Evolutionary conservation across 169 alveolate genomes (phyloP), one percentile per base, ranked within the genome.

Genomic region (Cyclospora cayetanensis): DNA sequence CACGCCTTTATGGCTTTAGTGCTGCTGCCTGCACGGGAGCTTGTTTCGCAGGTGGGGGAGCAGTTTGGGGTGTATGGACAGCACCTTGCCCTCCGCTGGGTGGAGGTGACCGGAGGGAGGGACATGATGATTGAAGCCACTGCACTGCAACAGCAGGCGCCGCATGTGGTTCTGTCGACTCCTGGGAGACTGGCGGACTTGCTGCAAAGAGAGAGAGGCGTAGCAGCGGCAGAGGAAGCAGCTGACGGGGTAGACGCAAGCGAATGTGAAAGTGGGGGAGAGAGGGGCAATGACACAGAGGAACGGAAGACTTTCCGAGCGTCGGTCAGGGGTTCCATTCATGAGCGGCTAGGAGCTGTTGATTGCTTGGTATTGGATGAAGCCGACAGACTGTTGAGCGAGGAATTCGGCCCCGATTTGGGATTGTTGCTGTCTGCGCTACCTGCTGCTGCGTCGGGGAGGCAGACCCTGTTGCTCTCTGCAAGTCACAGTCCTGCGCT

Each of bases 21-120:
- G 52, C 91, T 99, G 37, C 95, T 99, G 5, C 99, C 99, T n/a
- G 97, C 99, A 34, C 95, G 99, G 91, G 99, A 99, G 92, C 96
- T 99, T 52, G 99, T 99, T 0, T 89, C 97, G 43, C 99, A 99
- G 93, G 98, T 99, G 2, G 95, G 96, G 35, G 95, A 96, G 42
- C 96, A 96, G 46, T 95, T 96, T 65, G 98, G 98, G 77, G 77
- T 95, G 37, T 92, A 91, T 60, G 93, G 92, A 41, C 94, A 95
- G 77, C 85, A 55, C 11, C 74, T 74, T 3, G 90, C 93, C 3
- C 86, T 52, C 35, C 88, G 90, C 34, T 72, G 91, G 88, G 88
- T 80, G 2, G 91, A 52, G 50, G 74, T 76, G 22, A 79, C 90
- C 9, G 93, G 94, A 1, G 94, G 94, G 34, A 68, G 83, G 25